phyloP scores from a whole-genome alignment of 2,329 filamentous ascomycete species.

The Hymenotorrendiella dingleyae region DNA sequence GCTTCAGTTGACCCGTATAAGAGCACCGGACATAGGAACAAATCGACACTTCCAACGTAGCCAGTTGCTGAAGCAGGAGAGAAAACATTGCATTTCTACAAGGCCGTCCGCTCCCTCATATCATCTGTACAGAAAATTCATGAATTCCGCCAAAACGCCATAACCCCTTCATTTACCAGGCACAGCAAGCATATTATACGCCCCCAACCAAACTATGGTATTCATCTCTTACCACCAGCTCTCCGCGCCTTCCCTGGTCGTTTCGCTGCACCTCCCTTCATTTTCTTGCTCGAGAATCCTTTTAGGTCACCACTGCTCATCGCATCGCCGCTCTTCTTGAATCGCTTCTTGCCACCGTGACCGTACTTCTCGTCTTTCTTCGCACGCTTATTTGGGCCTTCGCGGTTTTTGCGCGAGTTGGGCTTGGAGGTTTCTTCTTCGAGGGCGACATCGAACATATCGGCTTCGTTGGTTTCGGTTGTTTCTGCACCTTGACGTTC shows the following conservation, averaged over 20 bases:
- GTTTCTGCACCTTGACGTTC: constrained; percentile 73
- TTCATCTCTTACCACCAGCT: constrained; percentile 26
- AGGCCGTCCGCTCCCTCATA: too few species aligned
- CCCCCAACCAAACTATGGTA: too few species aligned
- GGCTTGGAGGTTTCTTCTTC: constrained; percentile 45
- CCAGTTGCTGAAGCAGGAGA: too few species aligned
- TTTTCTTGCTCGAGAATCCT: constrained; percentile 75
- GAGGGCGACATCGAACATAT: constrained; percentile 86
- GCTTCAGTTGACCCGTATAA: too few species aligned
- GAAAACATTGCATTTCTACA: too few species aligned
- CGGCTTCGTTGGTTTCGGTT: constrained; percentile 61
- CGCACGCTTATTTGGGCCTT: constrained; percentile 66
- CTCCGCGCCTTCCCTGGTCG: constrained; percentile 43
- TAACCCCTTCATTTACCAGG: too few species aligned
- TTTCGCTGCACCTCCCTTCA: constrained; percentile 59
- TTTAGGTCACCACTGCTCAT: constrained; percentile 73
- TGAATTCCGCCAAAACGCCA: too few species aligned
- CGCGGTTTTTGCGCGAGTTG: constrained; percentile 35
- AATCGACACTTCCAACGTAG: too few species aligned
- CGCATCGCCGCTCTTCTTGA: constrained; percentile 86
- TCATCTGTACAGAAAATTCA: too few species aligned
- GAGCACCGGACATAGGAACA: too few species aligned
- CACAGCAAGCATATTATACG: too few species aligned
- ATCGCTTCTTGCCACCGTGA: constrained; percentile 92
- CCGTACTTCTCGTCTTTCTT: constrained; percentile 96